Evolutionary conservation across 2,329 filamentous ascomycete genomes (phyloP), one percentile per base, ranked within the genome.

Genomic region (Talaromyces piceae): DNA sequence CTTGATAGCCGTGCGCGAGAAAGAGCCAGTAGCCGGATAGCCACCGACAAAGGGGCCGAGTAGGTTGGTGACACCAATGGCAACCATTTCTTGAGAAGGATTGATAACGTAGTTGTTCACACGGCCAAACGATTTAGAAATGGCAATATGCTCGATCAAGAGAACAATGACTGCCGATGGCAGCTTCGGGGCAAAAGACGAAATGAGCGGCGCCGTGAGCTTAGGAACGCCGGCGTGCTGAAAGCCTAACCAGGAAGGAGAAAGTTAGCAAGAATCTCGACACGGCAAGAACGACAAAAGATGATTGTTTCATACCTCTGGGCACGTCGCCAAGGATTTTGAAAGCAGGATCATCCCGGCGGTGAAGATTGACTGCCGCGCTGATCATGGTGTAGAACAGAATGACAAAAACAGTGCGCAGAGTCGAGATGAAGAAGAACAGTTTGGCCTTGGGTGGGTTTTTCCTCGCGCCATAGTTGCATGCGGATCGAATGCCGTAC

Each of bases 71-170:
- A 96, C 81, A 56, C 91, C 91, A 58, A 97, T 95, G 20, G 89
- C 91, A 44, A 98, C 88, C 71, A 98, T 80, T 67, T 98, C 91
- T 67, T 98, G 91, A 0, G 91, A 96, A 0, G 93, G 91, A 60
- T 96, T 84, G 65, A 98, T 96, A 13, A 82, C 85, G 70, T 98
- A 98, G 73, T 95, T 95, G 75, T 96, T 97, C 61, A 96, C 81
- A 53, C 91, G 82, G 8, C 93, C 93, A 59, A 98, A 97, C 0
- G 91, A 96, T 68, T 97, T 98, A 16, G 91, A 89, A 56, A 97
- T 96, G 45, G 91, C 90, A 61, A 97, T 95, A 66, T 97, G 91
- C 70, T 97, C 93, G 55, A 97, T 94, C 30, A 97, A 77, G 52
- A 97, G 77, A n/a, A 98, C 91, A 58, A 97, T 95, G 48, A 96